A percentile compares a stretch with the other conserved stretches of the same genome.
These are phyloP conservation scores for Heliamphora exappendiculata DNA, from an alignment of 148 eudicot genomes.

Conservation along the genomic window DNA sequence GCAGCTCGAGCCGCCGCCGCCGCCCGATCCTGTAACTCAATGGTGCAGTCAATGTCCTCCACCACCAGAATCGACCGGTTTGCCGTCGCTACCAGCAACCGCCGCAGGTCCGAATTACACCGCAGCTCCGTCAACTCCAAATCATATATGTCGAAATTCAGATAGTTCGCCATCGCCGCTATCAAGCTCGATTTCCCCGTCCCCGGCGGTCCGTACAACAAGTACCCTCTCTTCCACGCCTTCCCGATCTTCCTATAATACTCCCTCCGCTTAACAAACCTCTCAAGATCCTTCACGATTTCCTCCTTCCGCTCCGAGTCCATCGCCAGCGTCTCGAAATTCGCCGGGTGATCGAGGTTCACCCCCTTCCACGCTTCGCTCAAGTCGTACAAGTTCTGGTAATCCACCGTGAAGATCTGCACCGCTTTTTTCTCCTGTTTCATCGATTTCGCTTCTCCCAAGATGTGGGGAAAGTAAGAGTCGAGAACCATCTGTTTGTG, in stretches of 20 bases:
- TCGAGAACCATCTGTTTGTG: constrained; percentile 23
- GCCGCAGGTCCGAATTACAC: constrained; percentile 30
- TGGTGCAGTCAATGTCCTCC: constrained; percentile 51
- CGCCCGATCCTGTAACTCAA: constrained; percentile 26
- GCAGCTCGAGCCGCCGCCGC: not conserved
- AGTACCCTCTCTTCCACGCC: constrained; percentile 68
- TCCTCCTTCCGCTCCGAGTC: constrained; percentile 25
- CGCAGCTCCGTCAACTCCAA: constrained; percentile 32
- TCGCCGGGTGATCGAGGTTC: constrained; percentile 49
- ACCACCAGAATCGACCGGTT: constrained; percentile 46
- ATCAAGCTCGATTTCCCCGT: constrained; percentile 63
- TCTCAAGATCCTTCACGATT: constrained; percentile 35
- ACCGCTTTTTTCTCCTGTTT: constrained; percentile 27
- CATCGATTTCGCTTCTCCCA: constrained; percentile 18
- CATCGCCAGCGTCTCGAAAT: constrained; percentile 47
- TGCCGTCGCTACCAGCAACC: constrained; percentile 30
- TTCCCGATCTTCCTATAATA: constrained; percentile 44
- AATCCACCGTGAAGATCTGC: constrained; percentile 31
- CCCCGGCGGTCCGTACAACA: constrained; percentile 55
- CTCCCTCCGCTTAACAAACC: constrained; percentile 40
- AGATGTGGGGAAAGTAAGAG: constrained; percentile 34
- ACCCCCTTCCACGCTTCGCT: constrained; percentile 29
- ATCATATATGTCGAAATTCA: constrained; percentile 48
- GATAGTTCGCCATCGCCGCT: constrained; percentile 53
- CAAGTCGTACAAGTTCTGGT: not conserved